Evolutionary conservation across 2,329 filamentous ascomycete genomes (phyloP).

Genomic region (Aspergillus sp.): DNA sequence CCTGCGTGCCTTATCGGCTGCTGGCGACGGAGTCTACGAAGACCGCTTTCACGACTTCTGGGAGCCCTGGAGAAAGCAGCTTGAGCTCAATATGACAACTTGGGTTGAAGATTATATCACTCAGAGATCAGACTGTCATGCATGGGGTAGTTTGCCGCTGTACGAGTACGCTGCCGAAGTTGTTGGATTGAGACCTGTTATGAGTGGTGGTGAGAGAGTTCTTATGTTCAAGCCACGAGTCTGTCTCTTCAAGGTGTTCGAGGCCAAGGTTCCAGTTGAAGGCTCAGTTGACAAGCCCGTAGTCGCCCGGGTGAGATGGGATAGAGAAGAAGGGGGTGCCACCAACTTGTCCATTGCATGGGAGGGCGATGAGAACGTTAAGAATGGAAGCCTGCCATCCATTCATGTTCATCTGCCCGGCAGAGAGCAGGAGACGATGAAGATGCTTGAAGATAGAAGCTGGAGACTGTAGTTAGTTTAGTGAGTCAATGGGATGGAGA

Average conservation of each 20-base stretch:
- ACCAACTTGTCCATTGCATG: neutral
- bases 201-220: no score
- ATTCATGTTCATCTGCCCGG: neutral
- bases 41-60: neutral
- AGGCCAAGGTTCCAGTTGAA: neutral
- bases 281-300: neutral
- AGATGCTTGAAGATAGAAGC: neutral
- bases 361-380: no score
- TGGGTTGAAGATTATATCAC: neutral
- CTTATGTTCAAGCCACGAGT: neutral
- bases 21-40: neutral
- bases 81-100: neutral
- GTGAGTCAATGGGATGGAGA: neutral
- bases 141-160: neutral
- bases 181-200: no score
- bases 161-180: neutral
- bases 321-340: neutral
- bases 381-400: neutral
- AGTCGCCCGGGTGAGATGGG: neutral
- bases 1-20: neutral
- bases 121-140: neutral
- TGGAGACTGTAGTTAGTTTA: neutral
- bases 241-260: neutral
- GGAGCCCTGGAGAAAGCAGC: neutral
- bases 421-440: neutral